phyloP scores from a whole-genome alignment of 768 basidiomycete species.

The Termitomyces bulborhizus region DNA sequence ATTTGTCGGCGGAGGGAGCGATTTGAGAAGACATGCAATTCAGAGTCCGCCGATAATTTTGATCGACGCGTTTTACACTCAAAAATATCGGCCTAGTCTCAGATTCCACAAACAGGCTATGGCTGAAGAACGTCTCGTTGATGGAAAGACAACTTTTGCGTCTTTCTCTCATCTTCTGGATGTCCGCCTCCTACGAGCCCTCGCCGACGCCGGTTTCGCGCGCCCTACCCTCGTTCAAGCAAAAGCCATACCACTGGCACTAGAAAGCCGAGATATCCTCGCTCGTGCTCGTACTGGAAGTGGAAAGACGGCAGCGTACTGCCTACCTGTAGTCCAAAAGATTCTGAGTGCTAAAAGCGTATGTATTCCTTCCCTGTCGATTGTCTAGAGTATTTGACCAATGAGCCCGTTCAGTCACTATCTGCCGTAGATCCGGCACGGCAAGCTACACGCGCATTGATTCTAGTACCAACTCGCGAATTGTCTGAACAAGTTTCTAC shows the following conservation, averaged over 20 bases:
- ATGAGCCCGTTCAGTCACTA: constrained; percentile 25
- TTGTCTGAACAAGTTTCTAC: constrained; percentile 84
- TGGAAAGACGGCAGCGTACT: constrained; percentile 96
- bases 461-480: constrained; percentile 89
- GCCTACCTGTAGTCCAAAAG: constrained; percentile 86
- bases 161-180: constrained; percentile 78
- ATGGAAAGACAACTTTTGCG: constrained; percentile 44
- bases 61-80: not conserved
- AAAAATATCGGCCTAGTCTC: not conserved
- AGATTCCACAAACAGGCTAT: constrained; percentile 18
- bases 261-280: constrained; percentile 86
- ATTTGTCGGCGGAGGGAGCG: constrained; percentile 17
- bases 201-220: constrained; percentile 87
- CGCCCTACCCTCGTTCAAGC: constrained; percentile 89
- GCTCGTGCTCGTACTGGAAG: constrained; percentile 93
- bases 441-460: constrained; percentile 65
- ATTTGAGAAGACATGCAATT: constrained; percentile 15
- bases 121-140: constrained; percentile 41
- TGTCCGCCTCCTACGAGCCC: constrained; percentile 75
- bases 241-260: constrained; percentile 87
- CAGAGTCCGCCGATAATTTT: constrained; percentile 21
- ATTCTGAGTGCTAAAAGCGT: constrained; percentile 77
- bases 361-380: constrained; percentile 19
- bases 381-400: constrained; percentile 2
- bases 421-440: constrained; percentile 31